Conservation (phyloP, 164 flowering plant species). For the Chimonanthus salicifolius region DNA sequence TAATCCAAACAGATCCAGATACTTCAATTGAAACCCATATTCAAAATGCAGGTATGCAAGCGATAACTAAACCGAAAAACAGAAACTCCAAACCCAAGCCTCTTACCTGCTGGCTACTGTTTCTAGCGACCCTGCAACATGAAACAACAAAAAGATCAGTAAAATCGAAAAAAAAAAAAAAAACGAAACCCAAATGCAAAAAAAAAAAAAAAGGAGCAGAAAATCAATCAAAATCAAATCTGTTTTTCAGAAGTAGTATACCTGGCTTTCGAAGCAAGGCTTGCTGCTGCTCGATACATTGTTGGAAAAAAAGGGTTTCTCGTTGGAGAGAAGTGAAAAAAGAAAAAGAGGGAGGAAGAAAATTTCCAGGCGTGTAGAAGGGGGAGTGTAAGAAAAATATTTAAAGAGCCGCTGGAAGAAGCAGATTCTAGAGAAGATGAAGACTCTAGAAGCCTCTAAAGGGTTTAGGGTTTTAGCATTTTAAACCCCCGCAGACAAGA, state of each 20-base stretch:
- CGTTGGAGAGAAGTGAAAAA: neutral
- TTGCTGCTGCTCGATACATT: conserved; percentile 28
- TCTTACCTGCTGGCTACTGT: conserved; percentile 14
- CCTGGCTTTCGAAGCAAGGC: conserved; percentile 30
- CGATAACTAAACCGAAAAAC: neutral
- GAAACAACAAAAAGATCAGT: neutral
- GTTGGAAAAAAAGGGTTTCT: neutral
- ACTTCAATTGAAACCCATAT: no score
- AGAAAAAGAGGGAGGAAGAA: neutral
- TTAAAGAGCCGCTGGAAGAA: no score
- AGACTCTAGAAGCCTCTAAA: neutral
- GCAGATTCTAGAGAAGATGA: no score
- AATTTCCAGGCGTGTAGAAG: neutral
- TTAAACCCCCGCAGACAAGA: neutral
- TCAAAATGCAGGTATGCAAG: no score
- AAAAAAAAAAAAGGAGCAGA: neutral
- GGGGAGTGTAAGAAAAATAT: neutral
- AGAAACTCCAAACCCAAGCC: neutral
- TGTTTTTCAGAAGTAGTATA: neutral
- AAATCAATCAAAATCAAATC: neutral
- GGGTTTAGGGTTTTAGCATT: conserved; percentile 22
- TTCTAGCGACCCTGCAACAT: conserved; percentile 18
- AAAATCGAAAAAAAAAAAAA: neutral
- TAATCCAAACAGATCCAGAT: no score
- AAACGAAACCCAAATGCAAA: conserved; percentile 1